phyloP scores from a whole-genome alignment of 192 early-diverging fungal species.

The Mortierella claussenii region DNA sequence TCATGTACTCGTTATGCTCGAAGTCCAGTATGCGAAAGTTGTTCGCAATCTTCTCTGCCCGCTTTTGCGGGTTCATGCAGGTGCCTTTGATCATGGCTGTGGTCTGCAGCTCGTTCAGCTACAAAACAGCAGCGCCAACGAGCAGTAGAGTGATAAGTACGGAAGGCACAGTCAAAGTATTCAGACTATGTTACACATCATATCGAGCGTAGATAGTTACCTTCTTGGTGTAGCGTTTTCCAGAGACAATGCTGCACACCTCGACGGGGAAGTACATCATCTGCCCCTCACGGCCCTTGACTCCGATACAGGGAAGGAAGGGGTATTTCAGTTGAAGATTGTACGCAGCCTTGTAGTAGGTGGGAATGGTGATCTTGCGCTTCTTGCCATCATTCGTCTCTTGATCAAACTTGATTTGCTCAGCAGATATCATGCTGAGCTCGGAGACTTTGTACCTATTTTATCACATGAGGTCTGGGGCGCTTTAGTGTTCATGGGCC shows the following conservation, averaged over 20 bases:
- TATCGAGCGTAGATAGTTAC: constrained; percentile 32
- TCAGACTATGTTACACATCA: neutral
- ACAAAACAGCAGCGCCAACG: constrained; percentile 10
- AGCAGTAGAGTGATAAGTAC: too few relatives aligned
- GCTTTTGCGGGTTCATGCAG: constrained; percentile 71
- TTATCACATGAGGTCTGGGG: too few relatives aligned
- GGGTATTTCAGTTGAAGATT: constrained; percentile 76
- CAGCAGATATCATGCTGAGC: constrained; percentile 68
- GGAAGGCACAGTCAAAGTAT: too few relatives aligned
- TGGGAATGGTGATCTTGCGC: constrained; percentile 60
- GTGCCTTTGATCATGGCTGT: constrained; percentile 95
- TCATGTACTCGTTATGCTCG: constrained; percentile 68
- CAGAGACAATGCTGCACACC: constrained; percentile 83
- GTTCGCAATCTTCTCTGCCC: constrained; percentile 70
- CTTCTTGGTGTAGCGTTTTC: constrained; percentile 82
- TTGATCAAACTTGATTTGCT: constrained; percentile 74
- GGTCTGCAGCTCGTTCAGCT: constrained; percentile 87
- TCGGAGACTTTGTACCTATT: constrained; percentile 71
- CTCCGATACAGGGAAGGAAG: constrained; percentile 82
- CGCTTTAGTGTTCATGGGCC: too few relatives aligned
- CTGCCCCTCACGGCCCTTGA: constrained; percentile 50
- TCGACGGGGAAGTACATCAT: constrained; percentile 82
- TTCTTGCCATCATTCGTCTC: constrained; percentile 59
- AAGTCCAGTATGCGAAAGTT: constrained; percentile 66
- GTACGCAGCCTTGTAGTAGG: constrained; percentile 83